phyloP scores from a whole-genome alignment of 768 basidiomycete species.

The Suillus ampliporus region DNA sequence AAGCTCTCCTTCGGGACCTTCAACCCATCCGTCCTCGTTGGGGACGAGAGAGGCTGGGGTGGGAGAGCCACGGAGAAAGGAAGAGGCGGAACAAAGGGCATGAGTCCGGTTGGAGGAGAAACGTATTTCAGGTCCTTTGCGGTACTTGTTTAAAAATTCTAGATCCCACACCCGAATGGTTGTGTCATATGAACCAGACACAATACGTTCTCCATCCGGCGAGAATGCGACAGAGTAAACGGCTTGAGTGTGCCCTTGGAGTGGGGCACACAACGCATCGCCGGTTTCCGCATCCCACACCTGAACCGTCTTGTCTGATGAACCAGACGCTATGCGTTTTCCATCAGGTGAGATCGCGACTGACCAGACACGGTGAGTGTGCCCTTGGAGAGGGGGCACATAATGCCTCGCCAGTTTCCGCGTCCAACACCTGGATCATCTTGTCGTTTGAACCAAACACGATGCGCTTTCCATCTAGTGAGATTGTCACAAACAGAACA shows the following conservation, averaged over 20 bases:
- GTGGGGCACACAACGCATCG: background rate
- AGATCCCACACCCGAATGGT: constrained; percentile 28
- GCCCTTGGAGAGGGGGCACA: background rate
- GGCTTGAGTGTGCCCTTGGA: constrained; percentile 19
- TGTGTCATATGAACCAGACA: constrained; percentile 6
- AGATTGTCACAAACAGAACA: background rate
- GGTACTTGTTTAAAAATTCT: background rate
- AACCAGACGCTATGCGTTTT: constrained; percentile 2
- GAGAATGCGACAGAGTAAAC: constrained; percentile 11
- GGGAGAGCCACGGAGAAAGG: background rate
- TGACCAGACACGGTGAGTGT: background rate
- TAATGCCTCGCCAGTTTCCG: background rate
- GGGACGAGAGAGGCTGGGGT: background rate
- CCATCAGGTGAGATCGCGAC: constrained; percentile 1
- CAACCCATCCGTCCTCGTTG: constrained; percentile 8
- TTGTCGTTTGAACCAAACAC: constrained; percentile 7
- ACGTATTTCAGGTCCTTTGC: background rate
- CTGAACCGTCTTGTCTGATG: constrained; percentile 2
- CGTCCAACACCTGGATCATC: background rate
- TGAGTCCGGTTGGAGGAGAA: constrained; percentile 3
- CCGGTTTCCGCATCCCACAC: constrained; percentile 6
- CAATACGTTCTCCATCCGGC: background rate
- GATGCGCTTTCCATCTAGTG: background rate
- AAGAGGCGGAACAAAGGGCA: constrained; percentile 1
- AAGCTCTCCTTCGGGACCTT: constrained; percentile 1